Base-by-base conservation (phyloP, 257 asterid genomes). In the Solanum ahanhuiri region DNA sequence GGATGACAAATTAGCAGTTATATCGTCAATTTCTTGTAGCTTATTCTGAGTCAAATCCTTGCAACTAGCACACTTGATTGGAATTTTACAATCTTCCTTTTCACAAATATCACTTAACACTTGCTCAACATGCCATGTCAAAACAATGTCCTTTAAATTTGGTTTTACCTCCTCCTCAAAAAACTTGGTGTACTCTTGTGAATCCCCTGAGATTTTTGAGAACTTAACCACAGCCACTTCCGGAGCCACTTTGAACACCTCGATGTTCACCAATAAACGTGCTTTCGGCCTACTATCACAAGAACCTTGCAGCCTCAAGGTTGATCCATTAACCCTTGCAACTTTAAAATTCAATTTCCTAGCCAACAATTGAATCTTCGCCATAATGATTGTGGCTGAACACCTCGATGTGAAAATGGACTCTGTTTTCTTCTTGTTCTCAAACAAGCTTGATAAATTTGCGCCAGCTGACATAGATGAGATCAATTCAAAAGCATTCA, bases 211-310 rank as follows among this genome's bases (percentile, higher is more conserved):
- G 31, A 43, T 39, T 66, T 91, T 91, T 1, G 93, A 88, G 34
- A 89, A 87, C 90, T 91, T 91, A 22, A 91, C 93, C 77, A 91
- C 91, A 3, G 92, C 83, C 28, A 91, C 92, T 86, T 91, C 92
- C 82, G 92, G 90, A 30, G 90, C 93, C 89, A 91, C 92, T 86
- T 91, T 88, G 89, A 89, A 91, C 76, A 88, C 89, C 90, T 91
- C 91, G 0, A 89, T 87, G 8, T 70, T 81, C 63, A 91, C 82
- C 22, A 85, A 87, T 18, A 91, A 81, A 30, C 63, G 63, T 54
- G 63, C n/a, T 54, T 54, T 54, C 4, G 23, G 63, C 10, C 23
- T 18, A 54, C 63, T 54, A 54, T 54, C 63, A 54, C 2, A 22
- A 1, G 88, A 34, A 75, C 91, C 91, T 37, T 81, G 71, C 64